Conservation (phyloP, 345 rosid genomes). For the Hibiscus trionum region DNA sequence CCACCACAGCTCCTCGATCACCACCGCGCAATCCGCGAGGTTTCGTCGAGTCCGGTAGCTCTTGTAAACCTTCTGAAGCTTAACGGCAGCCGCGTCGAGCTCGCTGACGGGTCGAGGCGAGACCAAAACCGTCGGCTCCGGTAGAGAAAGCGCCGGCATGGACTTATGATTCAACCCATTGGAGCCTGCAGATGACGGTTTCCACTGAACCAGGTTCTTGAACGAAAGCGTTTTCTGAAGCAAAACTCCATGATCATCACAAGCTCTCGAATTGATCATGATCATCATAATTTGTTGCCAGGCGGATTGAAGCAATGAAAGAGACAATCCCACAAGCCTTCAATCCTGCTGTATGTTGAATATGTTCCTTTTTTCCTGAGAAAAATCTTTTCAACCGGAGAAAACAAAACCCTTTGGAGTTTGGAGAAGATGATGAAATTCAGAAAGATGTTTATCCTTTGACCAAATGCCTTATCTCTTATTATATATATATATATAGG, state of each 20-base stretch:
- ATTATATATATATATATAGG: neutral
- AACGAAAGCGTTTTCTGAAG: conserved; percentile 26
- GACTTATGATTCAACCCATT: conserved; percentile 5
- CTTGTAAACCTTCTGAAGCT: no score
- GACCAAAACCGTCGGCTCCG: conserved; percentile 37
- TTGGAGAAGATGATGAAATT: neutral
- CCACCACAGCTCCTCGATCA: no score
- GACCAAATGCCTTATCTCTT: neutral
- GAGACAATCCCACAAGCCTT: conserved; percentile 30
- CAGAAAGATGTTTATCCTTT: neutral
- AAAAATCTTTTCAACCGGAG: no score
- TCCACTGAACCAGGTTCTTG: conserved; percentile 16
- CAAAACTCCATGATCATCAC: conserved; percentile 12
- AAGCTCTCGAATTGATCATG: no score
- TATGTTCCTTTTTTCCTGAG: neutral
- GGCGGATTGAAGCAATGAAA: conserved; percentile 30
- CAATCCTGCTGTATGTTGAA: neutral
- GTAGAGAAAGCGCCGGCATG: conserved; percentile 38
- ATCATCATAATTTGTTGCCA: conserved; percentile 3
- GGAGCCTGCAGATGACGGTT: neutral
- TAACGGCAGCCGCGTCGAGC: no score
- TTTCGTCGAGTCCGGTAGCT: no score
- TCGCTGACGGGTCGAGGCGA: conserved; percentile 27
- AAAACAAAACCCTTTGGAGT: neutral
- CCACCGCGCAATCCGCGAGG: no score